phyloP scores from a whole-genome alignment of 495 filamentous ascomycete genomes.

The Penicillium alfredii region DNA sequence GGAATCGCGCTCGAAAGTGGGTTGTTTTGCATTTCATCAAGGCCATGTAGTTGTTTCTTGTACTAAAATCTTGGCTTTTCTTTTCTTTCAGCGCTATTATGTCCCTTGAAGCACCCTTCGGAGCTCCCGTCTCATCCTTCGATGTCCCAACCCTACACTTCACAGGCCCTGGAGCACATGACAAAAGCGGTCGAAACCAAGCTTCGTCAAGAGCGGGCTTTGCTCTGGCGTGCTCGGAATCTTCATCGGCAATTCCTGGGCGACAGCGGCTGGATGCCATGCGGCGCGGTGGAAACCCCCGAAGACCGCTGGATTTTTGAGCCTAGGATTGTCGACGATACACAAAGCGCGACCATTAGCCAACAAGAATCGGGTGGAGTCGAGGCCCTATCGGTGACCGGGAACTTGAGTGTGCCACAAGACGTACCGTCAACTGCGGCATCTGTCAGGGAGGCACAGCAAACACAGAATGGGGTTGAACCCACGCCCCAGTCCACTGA shows the following conservation, averaged over 20 bases:
- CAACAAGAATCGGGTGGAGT: slow-evolving; percentile 14
- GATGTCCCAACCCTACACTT: slow-evolving; percentile 74
- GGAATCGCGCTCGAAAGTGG: slow-evolving; percentile 77
- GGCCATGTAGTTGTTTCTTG: no score
- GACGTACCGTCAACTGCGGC: slow-evolving; percentile 3
- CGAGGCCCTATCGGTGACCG: slow-evolving; percentile 5
- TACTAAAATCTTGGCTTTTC: slow-evolving; percentile 2
- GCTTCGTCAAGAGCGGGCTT: slow-evolving; percentile 68
- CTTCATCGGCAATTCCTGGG: slow-evolving; percentile 72
- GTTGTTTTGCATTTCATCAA: slow-evolving; percentile 24
- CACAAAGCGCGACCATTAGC: slow-evolving; percentile 11
- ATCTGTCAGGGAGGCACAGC: slow-evolving; percentile 5
- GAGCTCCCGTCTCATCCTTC: slow-evolving; percentile 81
- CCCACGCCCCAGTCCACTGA: slow-evolving; percentile 2
- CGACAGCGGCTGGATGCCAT: slow-evolving; percentile 73
- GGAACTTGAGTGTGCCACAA: slow-evolving; percentile 6
- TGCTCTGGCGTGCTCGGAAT: slow-evolving; percentile 71
- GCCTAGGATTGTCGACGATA: slow-evolving; percentile 18
- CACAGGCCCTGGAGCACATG: slow-evolving; percentile 74
- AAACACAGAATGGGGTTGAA: slow-evolving; percentile 7
- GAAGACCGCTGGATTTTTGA: slow-evolving; percentile 40
- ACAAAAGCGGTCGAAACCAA: slow-evolving; percentile 60
- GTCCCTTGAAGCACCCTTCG: slow-evolving; percentile 78
- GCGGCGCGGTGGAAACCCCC: slow-evolving; percentile 44
- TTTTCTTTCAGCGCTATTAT: slow-evolving; percentile 62